phyloP scores from a whole-genome alignment of 768 basidiomycete genomes.

The Mycena venus region DNA sequence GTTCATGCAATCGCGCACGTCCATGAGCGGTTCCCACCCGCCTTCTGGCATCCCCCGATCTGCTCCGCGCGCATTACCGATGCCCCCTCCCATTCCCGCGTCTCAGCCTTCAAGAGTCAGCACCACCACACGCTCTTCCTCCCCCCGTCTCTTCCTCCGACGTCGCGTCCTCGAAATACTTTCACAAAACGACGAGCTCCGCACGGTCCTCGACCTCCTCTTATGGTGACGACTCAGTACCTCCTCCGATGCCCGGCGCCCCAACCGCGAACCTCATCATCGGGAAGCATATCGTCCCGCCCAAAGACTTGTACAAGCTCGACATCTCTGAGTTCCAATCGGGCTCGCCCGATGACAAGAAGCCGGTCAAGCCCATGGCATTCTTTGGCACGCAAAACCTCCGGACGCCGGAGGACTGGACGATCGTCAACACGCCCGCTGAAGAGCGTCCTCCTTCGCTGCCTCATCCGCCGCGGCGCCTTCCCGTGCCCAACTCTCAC shows the following conservation, averaged over 20 bases:
- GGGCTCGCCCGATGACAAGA: slow-evolving; percentile 26
- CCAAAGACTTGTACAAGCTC: slow-evolving; percentile 64
- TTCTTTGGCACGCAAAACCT: slow-evolving; percentile 24
- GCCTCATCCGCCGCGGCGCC: slow-evolving; percentile 54
- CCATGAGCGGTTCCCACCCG: slow-evolving; percentile 30
- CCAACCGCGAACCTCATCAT: slow-evolving; percentile 47
- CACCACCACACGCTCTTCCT: slow-evolving; percentile 70
- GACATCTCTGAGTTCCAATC: slow-evolving; percentile 36
- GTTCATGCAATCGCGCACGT: slow-evolving; percentile 41
- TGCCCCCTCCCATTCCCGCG: slow-evolving; percentile 33
- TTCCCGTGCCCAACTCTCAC: slow-evolving; percentile 16
- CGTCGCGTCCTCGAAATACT: slow-evolving; percentile 66
- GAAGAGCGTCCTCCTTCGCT: slow-evolving; percentile 50
- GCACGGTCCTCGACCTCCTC: slow-evolving; percentile 72
- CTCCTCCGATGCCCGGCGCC: slow-evolving; percentile 45
- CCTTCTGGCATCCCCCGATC: slow-evolving; percentile 23
- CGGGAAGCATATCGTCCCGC: slow-evolving; percentile 67
- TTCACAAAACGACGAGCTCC: slow-evolving; percentile 59
- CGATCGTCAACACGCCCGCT: slow-evolving; percentile 49
- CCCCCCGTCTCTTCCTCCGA: slow-evolving; percentile 73
- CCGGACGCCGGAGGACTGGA: slow-evolving; percentile 46
- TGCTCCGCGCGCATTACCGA: slow-evolving; percentile 18
- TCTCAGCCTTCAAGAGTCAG: slow-evolving; percentile 51
- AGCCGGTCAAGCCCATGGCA: slow-evolving; percentile 17
- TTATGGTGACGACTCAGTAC: slow-evolving; percentile 52